A percentile compares a stretch with the other conserved stretches of the same genome.
Evolutionary conservation across 768 basidiomycete species (phyloP).

Genomic region (Suillus subluteus): DNA sequence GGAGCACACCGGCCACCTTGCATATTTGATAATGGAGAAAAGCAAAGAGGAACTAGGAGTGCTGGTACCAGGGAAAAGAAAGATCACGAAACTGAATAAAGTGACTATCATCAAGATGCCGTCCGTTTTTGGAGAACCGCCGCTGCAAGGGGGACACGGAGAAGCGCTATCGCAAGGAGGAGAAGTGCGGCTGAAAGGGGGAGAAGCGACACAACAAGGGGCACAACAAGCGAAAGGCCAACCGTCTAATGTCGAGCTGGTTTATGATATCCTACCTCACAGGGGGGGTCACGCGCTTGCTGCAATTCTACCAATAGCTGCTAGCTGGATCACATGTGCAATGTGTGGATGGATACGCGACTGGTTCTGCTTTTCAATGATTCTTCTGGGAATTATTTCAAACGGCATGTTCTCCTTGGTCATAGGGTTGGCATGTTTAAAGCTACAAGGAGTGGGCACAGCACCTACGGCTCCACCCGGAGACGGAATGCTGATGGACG

Average conservation of each 20-base stretch:
- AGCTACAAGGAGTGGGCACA: constrained; percentile 17
- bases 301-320: constrained; percentile 16
- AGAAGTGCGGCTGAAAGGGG: too few relatives aligned
- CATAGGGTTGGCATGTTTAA: constrained; percentile 16
- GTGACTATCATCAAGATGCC: constrained; percentile 25
- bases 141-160: too few relatives aligned
- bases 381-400: constrained; percentile 25
- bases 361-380: constrained; percentile 25
- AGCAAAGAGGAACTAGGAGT: constrained; percentile 17
- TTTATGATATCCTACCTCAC: neutral
- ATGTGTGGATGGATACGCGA: constrained; percentile 19
- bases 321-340: constrained; percentile 16
- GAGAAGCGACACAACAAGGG: too few relatives aligned
- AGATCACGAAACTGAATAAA: constrained; percentile 10
- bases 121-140: too few relatives aligned
- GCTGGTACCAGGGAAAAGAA: constrained; percentile 14
- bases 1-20: constrained; percentile 33
- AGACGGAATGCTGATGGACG: constrained; percentile 27
- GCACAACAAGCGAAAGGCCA: too few relatives aligned
- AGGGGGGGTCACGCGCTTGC: neutral
- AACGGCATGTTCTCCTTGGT: constrained; percentile 21
- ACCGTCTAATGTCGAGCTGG: neutral
- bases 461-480: constrained; percentile 30
- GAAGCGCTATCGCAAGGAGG: too few relatives aligned
- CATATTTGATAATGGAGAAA: constrained; percentile 25